phyloP scores from a whole-genome alignment of 441 rosid genomes.

The Aleurites moluccanus region DNA sequence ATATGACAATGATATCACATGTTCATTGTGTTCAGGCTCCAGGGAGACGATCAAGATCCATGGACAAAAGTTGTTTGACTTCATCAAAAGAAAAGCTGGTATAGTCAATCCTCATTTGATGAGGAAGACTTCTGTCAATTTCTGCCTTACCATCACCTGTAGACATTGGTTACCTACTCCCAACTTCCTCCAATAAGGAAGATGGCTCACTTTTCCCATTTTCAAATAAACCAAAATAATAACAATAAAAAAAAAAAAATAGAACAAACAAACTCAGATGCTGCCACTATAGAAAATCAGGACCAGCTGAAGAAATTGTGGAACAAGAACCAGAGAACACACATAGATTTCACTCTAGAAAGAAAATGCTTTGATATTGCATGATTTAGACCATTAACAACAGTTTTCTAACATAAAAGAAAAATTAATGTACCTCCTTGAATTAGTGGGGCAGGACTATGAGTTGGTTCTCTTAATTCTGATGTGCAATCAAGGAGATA shows the following conservation, averaged over 20 bases:
- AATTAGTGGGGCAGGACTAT: conserved; percentile 34
- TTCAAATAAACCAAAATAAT: background rate
- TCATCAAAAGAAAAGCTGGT: no score
- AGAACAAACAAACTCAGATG: background rate
- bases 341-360: background rate
- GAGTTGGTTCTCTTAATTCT: conserved; percentile 39
- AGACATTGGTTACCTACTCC: background rate
- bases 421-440: conserved; percentile 40
- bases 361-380: background rate
- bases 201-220: background rate
- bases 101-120: background rate
- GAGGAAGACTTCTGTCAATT: background rate
- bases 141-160: background rate
- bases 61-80: no score
- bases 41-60: no score
- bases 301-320: background rate
- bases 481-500: conserved; percentile 64
- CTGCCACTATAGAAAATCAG: background rate
- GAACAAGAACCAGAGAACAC: background rate
- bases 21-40: no score
- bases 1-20: no score
- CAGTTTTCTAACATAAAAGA: background rate
- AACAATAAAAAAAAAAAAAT: background rate
- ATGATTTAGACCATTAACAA: background rate
- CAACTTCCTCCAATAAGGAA: background rate